phyloP scores from a whole-genome alignment of 2,329 filamentous ascomycete species.

The Alternaria angustiovoidea region DNA sequence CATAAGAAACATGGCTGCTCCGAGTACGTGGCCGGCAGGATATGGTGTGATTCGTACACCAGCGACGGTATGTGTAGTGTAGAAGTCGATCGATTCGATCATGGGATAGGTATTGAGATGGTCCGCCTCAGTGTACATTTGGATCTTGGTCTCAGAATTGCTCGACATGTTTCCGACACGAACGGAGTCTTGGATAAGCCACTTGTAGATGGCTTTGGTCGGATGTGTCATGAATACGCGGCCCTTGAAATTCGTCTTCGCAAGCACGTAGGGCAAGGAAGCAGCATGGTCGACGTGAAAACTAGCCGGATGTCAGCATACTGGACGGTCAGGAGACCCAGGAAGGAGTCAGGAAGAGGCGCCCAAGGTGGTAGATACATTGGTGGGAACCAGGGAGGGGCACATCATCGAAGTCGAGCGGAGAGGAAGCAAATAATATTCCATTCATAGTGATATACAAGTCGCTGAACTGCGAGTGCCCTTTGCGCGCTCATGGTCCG shows the following conservation, averaged over 20 bases:
- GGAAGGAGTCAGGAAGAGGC: conserved; percentile 4
- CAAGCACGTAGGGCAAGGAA: conserved; percentile 94
- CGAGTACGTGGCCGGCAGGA: conserved; percentile 95
- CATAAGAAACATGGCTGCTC: conserved; percentile 97
- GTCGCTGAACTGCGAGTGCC: conserved; percentile 31
- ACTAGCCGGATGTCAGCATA: conserved; percentile 61
- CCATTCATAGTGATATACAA: conserved; percentile 53
- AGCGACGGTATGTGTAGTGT: conserved; percentile 96
- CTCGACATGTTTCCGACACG: conserved; percentile 78
- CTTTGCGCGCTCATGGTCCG: conserved; percentile 31
- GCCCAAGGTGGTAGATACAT: conserved; percentile 25
- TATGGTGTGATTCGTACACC: conserved; percentile 97
- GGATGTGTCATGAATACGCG: conserved; percentile 99
- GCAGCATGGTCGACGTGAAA: conserved; percentile 99
- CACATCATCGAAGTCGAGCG: conserved; percentile 49
- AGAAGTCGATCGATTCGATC: conserved; percentile 98
- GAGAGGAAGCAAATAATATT: conserved; percentile 49
- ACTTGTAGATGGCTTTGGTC: conserved; percentile 99
- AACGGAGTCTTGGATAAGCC: conserved; percentile 97
- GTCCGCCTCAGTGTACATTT: conserved; percentile 93
- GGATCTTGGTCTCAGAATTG: conserved; percentile 68
- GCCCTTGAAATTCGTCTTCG: conserved; percentile 97
- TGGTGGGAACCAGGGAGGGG: conserved; percentile 27
- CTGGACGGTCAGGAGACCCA: not conserved
- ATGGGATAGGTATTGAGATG: conserved; percentile 90